Base-by-base conservation (phyloP, 768 basidiomycete genomes). In the Galerina marginata region DNA sequence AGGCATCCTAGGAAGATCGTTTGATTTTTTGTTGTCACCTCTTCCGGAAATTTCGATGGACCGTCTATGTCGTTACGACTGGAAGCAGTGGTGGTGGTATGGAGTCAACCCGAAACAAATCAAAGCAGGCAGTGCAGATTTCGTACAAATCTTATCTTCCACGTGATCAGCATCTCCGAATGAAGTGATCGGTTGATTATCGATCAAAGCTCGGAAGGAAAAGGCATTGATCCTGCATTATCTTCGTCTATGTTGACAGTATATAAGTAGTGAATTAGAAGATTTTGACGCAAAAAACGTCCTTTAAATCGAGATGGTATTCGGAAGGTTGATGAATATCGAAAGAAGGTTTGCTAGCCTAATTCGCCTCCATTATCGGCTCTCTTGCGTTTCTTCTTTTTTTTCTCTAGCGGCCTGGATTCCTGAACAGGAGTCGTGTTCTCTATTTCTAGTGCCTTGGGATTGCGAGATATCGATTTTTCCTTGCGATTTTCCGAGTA, bases 1-100 rank as follows among this genome's bases (percentile, higher is more conserved):
- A 6, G 63, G 63, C 73, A 74, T 72, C 16, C 16, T 42, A 37
- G 6, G 9, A 14, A 26, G 12, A 26, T 33, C 15, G 25, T 45
- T n/a, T 40, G 23, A 51, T 11, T 23, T 29, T n/a, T 45, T 7
- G 29, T 33, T 7, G 29, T 33, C 7, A 33, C 7, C 29, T 33
- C 29, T 51, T 20, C 9, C 29, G 29, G 29, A 33, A 33, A 33
- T 33, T 7, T 33, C 20, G 20, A 20, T 20, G 20, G 20, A 33
- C 29, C 29, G 1, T 33, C 20, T 20, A 20, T 33, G 29, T 33
- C 29, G 29, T 33, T 7, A 33, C 29, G 29, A 3, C 7, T 33
- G 29, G 40, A 5, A 37, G 42, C 36, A 44, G 45, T 62, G 51
- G 43, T 63, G 53, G 54, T 59, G 60, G 62, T 66, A 36, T 42